Evolutionary conservation across 23 red algal genomes (phyloP).

Genomic region (Gracilariopsis chorda): DNA sequence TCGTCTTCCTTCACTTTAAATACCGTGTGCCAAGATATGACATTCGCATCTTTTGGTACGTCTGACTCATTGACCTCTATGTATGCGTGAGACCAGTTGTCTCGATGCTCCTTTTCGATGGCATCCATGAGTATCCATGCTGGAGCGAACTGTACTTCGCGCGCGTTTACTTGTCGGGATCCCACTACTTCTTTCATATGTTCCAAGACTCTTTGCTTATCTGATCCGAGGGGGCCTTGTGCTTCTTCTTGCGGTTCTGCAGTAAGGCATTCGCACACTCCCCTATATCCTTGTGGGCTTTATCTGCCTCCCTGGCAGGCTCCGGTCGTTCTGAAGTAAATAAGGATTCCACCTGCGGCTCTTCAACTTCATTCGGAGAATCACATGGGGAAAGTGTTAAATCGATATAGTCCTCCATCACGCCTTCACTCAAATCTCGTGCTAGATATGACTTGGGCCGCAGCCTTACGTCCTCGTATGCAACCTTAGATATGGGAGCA

Average conservation of each 20-base stretch:
- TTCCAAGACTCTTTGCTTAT: not conserved
- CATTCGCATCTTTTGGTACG: conserved; percentile 4
- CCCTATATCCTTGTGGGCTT: not conserved
- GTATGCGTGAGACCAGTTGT: conserved; percentile 26
- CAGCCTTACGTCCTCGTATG: conserved; percentile 6
- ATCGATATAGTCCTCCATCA: not conserved
- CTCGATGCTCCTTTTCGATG: conserved; percentile 2
- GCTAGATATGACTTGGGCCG: not conserved
- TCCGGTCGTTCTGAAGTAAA: too few relatives aligned
- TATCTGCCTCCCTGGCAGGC: not conserved
- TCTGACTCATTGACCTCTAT: not conserved
- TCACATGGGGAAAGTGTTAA: not conserved
- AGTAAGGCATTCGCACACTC: not conserved
- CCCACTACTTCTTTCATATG: not conserved
- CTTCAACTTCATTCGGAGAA: too few relatives aligned
- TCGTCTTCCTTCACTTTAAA: conserved; percentile 25
- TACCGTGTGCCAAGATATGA: conserved; percentile 6
- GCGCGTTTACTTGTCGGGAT: not conserved
- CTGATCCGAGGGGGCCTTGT: not conserved
- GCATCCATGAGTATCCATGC: conserved; percentile 1
- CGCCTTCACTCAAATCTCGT: not conserved
- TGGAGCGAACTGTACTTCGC: conserved; percentile 11
- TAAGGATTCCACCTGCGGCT: too few relatives aligned
- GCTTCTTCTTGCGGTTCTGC: not conserved
- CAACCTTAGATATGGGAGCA: not conserved